Conservation (phyloP, 2,329 filamentous ascomycete species). For the Colletotrichum liriopes region DNA sequence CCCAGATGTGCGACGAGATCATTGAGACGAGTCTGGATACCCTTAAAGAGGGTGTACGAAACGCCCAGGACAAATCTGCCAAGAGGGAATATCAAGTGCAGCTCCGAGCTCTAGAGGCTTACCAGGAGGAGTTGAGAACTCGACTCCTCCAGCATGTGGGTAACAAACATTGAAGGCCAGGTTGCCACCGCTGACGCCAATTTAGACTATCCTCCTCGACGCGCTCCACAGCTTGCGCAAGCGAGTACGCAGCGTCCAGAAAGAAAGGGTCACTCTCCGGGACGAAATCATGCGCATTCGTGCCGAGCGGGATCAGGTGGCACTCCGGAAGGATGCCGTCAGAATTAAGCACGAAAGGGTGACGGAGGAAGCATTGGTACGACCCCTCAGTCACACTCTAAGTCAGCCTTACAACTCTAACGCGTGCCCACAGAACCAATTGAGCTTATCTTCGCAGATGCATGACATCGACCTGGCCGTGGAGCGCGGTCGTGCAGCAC, state of each 20-base stretch:
- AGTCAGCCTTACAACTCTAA: constrained; percentile 30
- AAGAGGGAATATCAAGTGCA: constrained; percentile 71
- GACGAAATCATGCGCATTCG: constrained; percentile 74
- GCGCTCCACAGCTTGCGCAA: constrained; percentile 71
- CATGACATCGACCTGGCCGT: constrained; percentile 74
- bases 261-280: constrained; percentile 70
- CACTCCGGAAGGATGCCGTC: constrained; percentile 75
- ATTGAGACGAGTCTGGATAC: constrained; percentile 66
- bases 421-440: constrained; percentile 56
- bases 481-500: constrained; percentile 65
- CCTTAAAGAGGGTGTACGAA: constrained; percentile 57
- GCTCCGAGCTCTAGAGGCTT: constrained; percentile 70
- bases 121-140: constrained; percentile 70
- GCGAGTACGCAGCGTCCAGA: constrained; percentile 70
- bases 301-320: constrained; percentile 74
- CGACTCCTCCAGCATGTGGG: constrained; percentile 73
- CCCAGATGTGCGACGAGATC: constrained; percentile 74
- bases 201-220: constrained; percentile 72
- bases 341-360: constrained; percentile 72
- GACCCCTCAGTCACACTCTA: constrained; percentile 45
- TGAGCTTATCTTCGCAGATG: constrained; percentile 71
- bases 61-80: constrained; percentile 60
- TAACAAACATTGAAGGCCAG: constrained; percentile 42
- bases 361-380: constrained; percentile 66
- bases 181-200: constrained; percentile 26